phyloP scores from a whole-genome alignment of 441 rosid genomes.

The Macaranga tanarius region DNA sequence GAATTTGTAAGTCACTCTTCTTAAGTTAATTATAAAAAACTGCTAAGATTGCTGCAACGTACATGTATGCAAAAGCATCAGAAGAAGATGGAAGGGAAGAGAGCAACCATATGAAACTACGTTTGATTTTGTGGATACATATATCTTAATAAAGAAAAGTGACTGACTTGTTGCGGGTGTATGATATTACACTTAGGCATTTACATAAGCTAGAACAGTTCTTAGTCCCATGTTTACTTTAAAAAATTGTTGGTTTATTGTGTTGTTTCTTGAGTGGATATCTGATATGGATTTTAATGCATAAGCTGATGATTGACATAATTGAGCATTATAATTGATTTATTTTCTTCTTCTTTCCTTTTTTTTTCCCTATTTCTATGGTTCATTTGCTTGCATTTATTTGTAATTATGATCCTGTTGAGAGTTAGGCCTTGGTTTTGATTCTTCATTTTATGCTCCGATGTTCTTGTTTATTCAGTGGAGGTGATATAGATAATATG shows the following conservation, averaged over 20 bases:
- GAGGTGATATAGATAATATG: slow-evolving; percentile 61
- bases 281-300: too few species aligned
- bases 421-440: slow-evolving; percentile 18
- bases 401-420: slow-evolving; percentile 5
- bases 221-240: background rate
- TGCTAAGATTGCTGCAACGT: background rate
- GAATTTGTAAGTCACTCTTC: too few species aligned
- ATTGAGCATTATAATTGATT: too few species aligned
- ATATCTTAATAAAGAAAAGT: background rate
- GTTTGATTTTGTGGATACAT: background rate
- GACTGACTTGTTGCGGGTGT: background rate
- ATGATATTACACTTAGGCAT: background rate
- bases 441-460: slow-evolving; percentile 17
- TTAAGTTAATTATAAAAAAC: background rate
- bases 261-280: background rate
- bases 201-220: background rate
- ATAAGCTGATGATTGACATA: background rate
- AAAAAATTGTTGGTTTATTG: background rate
- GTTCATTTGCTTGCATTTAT: background rate
- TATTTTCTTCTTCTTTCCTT: background rate
- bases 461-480: slow-evolving; percentile 49
- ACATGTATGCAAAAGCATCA: background rate
- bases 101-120: background rate
- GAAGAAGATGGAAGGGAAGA: background rate
- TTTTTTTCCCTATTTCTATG: background rate